Evolutionary conservation across 768 basidiomycete species (phyloP), one percentile per base, ranked within the genome.

Genomic region (Lactarius trivialis): DNA sequence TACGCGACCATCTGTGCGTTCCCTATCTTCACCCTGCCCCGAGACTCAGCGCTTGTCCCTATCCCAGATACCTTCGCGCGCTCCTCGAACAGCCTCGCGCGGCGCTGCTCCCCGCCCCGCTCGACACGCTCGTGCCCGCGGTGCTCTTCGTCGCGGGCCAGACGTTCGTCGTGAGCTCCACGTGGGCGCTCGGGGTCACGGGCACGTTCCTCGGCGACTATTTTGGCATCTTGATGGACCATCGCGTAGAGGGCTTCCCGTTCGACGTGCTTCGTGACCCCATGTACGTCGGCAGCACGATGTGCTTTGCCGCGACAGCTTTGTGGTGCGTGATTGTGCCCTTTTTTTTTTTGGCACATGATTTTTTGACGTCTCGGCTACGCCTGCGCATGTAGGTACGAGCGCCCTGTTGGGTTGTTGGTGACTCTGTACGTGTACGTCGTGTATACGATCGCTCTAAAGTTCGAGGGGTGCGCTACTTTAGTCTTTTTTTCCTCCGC

Each of bases 281-380:
- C 0, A 99, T 99, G 96, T 98, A 99, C 71, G 89, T 93, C 51
- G 96, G 96, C 8, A 93, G 89, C 70, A 94, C 93, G 6, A 76
- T 99, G 77, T 91, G 86, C 72, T 98, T 98, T 76, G 75, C 83
- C 39, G 95, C 86, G 24, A 85, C 84, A 1, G 89, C 96, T 0
- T 78, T 99, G 36, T 96, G 93, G 93, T 93, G 62, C 69, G 86
- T 72, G 21, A 7, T 26, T 26, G 56, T n/a, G n/a, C n/a, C n/a
- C n/a, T n/a, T n/a, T 41, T 30, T 60, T 32, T 7, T 6, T 37
- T 30, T 30, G 30, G n/a, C n/a, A n/a, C n/a, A n/a, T n/a, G n/a
- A n/a, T n/a, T 14, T 14, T 17, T 21, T 52, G 30, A 52, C 24
- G 26, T 55, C 36, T n/a, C n/a, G n/a, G n/a, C n/a, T n/a, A n/a